These are phyloP conservation scores for Tricholoma bakamatsutake DNA, from an alignment of 768 basidiomycete species.

Conservation along the genomic window DNA sequence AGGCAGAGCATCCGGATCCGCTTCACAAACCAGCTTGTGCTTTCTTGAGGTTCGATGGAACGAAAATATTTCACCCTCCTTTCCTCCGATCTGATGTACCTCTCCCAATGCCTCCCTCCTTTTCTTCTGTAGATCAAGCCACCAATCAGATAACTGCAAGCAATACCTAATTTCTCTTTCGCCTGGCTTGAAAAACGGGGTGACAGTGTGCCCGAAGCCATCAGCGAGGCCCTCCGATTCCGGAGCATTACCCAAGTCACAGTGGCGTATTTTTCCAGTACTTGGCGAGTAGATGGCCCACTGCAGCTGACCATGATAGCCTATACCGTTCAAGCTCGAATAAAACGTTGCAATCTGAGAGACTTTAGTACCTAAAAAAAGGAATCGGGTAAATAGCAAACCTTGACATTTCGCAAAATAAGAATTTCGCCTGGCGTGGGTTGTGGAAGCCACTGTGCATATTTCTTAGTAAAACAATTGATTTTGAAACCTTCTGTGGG, in stretches of 20 bases:
- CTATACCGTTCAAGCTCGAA: slow-evolving; percentile 31
- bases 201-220: slow-evolving; percentile 34
- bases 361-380: neutral
- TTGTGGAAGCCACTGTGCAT: slow-evolving; percentile 46
- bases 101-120: slow-evolving; percentile 8
- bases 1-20: slow-evolving; percentile 36
- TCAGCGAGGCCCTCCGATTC: slow-evolving; percentile 26
- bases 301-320: slow-evolving; percentile 39
- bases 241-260: slow-evolving; percentile 31
- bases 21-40: slow-evolving; percentile 48
- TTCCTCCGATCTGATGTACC: slow-evolving; percentile 16
- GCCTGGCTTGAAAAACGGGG: slow-evolving; percentile 39
- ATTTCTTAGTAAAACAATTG: slow-evolving; percentile 47
- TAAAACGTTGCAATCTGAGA: slow-evolving; percentile 28
- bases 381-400: slow-evolving; percentile 13
- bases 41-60: slow-evolving; percentile 15
- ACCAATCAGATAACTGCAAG: slow-evolving; percentile 42
- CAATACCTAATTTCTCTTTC: slow-evolving; percentile 39
- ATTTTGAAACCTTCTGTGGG: slow-evolving; percentile 27
- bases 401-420: slow-evolving; percentile 47
- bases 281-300: slow-evolving; percentile 52
- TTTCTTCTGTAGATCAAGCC: slow-evolving; percentile 29
- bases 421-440: slow-evolving; percentile 44
- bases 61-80: slow-evolving; percentile 7
- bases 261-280: slow-evolving; percentile 31